Base-by-base conservation (phyloP, 2,329 filamentous ascomycete genomes). In the Exophiala alcalophila region DNA sequence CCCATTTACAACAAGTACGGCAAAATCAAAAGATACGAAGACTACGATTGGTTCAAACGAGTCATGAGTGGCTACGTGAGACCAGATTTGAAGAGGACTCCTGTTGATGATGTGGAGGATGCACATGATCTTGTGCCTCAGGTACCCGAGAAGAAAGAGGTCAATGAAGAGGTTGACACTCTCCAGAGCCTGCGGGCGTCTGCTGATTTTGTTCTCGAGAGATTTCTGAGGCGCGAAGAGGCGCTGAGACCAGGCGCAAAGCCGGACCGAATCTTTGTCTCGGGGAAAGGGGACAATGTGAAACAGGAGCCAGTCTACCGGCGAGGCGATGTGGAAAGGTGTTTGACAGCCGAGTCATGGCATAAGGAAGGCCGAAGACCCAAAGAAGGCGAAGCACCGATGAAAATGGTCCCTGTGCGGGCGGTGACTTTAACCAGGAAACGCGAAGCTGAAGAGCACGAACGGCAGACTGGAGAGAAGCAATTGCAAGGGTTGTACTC, bases 261-360 rank as follows among this genome's bases (percentile, higher is more conserved):
- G 36, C 77, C 85, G 1, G 83, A 88, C 24, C 86, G 84, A 52
- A 75, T 77, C 8, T 96, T 97, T 63, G 79, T 73, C 4, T 80
- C 80, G 32, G 82, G 78, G 7, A 95, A 91, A 64, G 84, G 83
- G 10, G 79, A 80, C 30, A 84, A 83, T 32, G 67, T 76, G 2
- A 84, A 83, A 30, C 78, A 86, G 45, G 88, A 95, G 61, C 81
- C 86, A 1, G 88, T 97, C 0, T 97, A 81, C 60, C 75, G 75
- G 1, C 81, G 91, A 23, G 76, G 78, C 39, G 90, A 97, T 53
- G 80, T 97, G 0, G 80, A 90, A 2, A 74, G 77, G 26, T 94
- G 94, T 62, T 90, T 95, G 64, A 94, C 87, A 19, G 84, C 86
- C 1, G 92, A 98, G 62, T 95, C 87, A 1, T 98, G 92, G 92